Percentiles rank a stretch among this genome's conserved stretches.
phyloP scores from a whole-genome alignment of 805 yeast species.

The Cyberlindnera mycetangii region DNA sequence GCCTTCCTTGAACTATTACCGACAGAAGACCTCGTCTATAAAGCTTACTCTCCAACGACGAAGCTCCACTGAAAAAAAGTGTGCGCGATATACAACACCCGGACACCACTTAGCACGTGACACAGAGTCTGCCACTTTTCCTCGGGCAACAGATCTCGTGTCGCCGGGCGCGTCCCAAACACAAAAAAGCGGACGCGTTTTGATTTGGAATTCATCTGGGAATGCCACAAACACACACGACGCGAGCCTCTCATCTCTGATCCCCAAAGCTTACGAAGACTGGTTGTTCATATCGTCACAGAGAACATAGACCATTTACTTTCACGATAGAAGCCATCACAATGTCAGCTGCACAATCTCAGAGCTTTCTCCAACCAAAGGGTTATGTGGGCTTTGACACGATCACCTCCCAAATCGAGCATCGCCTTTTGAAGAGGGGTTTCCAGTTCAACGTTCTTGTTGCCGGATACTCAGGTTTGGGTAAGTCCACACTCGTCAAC shows the following conservation, averaged over 20 bases:
- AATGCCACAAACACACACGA: constrained; percentile 9
- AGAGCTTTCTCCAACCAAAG: constrained; percentile 45
- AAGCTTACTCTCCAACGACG: background rate
- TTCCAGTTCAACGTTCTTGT: constrained; percentile 93
- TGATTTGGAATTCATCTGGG: constrained; percentile 16
- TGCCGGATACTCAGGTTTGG: constrained; percentile 92
- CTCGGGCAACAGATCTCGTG: background rate
- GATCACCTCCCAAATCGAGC: constrained; percentile 93
- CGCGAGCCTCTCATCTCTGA: background rate
- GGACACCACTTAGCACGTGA: constrained; percentile 1
- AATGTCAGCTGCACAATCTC: constrained; percentile 14
- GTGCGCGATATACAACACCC: background rate
- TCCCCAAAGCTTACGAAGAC: background rate
- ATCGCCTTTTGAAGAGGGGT: constrained; percentile 85
- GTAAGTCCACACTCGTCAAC: constrained; percentile 89
- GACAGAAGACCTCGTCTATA: no score
- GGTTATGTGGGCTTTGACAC: constrained; percentile 95
- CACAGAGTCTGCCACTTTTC: background rate
- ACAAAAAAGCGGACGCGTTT: constrained; percentile 18
- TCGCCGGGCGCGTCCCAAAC: constrained; percentile 12
- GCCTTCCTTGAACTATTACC: no score
- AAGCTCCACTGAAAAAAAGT: background rate
- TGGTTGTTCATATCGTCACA: background rate
- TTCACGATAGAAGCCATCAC: background rate
- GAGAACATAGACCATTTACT: background rate